Evolutionary conservation across 176 grass and related monocot species (phyloP).

Genomic region (Neostapfia colusana): DNA sequence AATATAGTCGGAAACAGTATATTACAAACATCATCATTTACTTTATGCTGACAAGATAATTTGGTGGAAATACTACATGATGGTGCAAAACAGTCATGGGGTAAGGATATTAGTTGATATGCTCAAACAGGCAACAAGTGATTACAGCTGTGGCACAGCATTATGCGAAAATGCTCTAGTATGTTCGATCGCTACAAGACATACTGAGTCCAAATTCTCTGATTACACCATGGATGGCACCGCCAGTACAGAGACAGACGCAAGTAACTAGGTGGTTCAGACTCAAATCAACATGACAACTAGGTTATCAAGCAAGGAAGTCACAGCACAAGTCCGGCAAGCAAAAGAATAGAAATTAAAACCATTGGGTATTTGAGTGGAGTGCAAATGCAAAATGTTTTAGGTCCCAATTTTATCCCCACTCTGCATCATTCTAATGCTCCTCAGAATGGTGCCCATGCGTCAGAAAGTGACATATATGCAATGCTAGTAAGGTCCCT

Average conservation of each 20-base stretch:
- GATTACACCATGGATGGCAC: neutral
- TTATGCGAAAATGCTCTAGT: slow-evolving; percentile 18
- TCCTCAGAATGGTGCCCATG: neutral
- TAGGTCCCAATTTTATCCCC: neutral
- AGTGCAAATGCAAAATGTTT: neutral
- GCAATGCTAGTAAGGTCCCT: neutral
- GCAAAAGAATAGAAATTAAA: neutral
- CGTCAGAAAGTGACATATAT: neutral
- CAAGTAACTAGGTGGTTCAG: neutral
- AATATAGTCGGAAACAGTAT: neutral
- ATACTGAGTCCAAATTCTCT: neutral
- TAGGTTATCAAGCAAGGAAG: neutral
- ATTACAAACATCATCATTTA: neutral
- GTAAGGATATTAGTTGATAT: slow-evolving; percentile 13
- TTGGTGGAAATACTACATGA: slow-evolving; percentile 4
- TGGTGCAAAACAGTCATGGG: slow-evolving; percentile 2
- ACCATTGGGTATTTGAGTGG: neutral
- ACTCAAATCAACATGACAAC: neutral
- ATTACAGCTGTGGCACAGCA: neutral
- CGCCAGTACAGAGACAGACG: neutral
- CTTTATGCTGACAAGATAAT: slow-evolving; percentile 4
- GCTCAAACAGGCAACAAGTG: neutral
- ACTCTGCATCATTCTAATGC: neutral
- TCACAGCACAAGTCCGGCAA: neutral
- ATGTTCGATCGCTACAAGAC: slow-evolving; percentile 10